Evolutionary conservation across 2,329 filamentous ascomycete genomes (phyloP).

Genomic region (Nemania sp.): DNA sequence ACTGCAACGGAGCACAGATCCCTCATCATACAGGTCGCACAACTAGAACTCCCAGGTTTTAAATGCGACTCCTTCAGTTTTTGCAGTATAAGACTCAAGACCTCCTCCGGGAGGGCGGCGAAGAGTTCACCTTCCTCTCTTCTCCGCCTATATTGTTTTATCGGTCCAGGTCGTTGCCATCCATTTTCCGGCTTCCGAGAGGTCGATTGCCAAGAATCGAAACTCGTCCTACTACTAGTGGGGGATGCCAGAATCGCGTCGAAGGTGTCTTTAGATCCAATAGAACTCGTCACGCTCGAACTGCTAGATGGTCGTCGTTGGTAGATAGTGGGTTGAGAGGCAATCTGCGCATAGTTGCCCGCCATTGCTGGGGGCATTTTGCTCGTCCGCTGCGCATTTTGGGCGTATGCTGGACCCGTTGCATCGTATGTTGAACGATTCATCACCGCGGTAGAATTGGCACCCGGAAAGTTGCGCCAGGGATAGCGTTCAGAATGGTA

Average conservation of each 20-base stretch:
- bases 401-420: slow-evolving; percentile 37
- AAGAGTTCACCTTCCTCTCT: slow-evolving; percentile 65
- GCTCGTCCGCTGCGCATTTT: slow-evolving; percentile 40
- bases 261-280: slow-evolving; percentile 47
- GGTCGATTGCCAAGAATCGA: slow-evolving; percentile 56
- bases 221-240: slow-evolving; percentile 54
- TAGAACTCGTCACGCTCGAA: slow-evolving; percentile 46
- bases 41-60: slow-evolving; percentile 61
- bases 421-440: slow-evolving; percentile 40
- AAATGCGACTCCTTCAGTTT: slow-evolving; percentile 66
- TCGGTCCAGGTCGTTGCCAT: slow-evolving; percentile 52
- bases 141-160: slow-evolving; percentile 53
- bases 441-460: slow-evolving; percentile 33
- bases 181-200: slow-evolving; percentile 48
- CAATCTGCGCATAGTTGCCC: slow-evolving; percentile 50
- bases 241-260: slow-evolving; percentile 50
- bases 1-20: slow-evolving; percentile 66
- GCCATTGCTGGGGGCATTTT: slow-evolving; percentile 44
- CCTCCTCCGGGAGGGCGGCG: slow-evolving; percentile 67
- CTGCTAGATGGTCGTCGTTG: slow-evolving; percentile 46
- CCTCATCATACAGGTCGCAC: slow-evolving; percentile 74
- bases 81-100: slow-evolving; percentile 67
- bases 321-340: slow-evolving; percentile 45
- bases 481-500: slow-evolving; percentile 38
- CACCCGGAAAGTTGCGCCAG: slow-evolving; percentile 32